Percentiles rank a stretch among this genome's conserved stretches.
Evolutionary conservation across 2,329 filamentous ascomycete genomes (phyloP).

Genomic region (Clonostachys rosea): DNA sequence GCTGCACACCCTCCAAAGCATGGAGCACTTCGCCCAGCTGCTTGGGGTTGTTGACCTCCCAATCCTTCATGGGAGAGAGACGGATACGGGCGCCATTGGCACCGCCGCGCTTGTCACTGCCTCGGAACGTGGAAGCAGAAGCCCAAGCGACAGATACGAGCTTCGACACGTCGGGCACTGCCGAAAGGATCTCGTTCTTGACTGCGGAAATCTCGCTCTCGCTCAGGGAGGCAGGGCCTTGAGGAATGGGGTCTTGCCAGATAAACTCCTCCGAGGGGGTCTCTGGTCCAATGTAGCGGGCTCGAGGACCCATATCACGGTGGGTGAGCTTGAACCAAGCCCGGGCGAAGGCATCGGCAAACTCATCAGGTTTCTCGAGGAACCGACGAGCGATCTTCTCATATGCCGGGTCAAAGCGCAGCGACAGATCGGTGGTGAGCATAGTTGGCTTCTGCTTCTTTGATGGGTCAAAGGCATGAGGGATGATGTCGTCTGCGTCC

Average conservation of each 20-base stretch:
- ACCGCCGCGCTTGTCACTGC: slow-evolving; percentile 76
- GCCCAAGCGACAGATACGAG: slow-evolving; percentile 66
- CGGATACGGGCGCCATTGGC: slow-evolving; percentile 78
- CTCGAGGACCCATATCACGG: slow-evolving; percentile 70
- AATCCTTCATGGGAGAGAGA: slow-evolving; percentile 66
- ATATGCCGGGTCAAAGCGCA: slow-evolving; percentile 67
- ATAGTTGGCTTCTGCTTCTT: slow-evolving; percentile 72
- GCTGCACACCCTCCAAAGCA: slow-evolving; percentile 60
- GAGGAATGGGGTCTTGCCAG: slow-evolving; percentile 73
- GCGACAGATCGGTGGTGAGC: slow-evolving; percentile 70
- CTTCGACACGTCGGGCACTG: slow-evolving; percentile 33
- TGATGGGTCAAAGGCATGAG: slow-evolving; percentile 63
- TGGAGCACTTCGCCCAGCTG: slow-evolving; percentile 58
- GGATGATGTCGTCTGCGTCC: slow-evolving; percentile 54
- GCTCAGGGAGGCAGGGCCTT: slow-evolving; percentile 50
- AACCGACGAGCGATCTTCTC: slow-evolving; percentile 72
- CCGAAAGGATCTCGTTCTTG: background rate
- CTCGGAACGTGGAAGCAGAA: slow-evolving; percentile 67
- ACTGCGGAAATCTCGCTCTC: slow-evolving; percentile 55
- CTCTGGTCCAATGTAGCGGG: slow-evolving; percentile 71
- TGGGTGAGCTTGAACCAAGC: slow-evolving; percentile 85
- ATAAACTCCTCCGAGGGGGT: slow-evolving; percentile 64
- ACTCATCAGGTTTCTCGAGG: slow-evolving; percentile 63
- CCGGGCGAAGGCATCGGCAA: slow-evolving; percentile 64
- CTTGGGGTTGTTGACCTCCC: slow-evolving; percentile 69